Percentiles rank a stretch among this genome's conserved stretches.
These are phyloP conservation scores for Rhynchosporium secalis DNA, from an alignment of 2,329 filamentous ascomycete genomes.

Conservation along the genomic window DNA sequence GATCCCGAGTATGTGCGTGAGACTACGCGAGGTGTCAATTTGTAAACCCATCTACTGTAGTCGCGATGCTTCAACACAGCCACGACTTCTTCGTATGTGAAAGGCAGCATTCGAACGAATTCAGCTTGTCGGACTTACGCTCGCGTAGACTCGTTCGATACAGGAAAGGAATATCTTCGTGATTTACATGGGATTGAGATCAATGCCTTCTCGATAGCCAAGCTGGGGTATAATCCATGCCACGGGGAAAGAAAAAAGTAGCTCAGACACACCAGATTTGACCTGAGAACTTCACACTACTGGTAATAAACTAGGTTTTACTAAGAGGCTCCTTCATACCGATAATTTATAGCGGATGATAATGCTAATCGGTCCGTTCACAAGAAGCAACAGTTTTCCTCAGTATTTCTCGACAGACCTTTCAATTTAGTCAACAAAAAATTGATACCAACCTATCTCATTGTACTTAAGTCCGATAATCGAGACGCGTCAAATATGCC, in stretches of 20 bases:
- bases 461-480: neutral
- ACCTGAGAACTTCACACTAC: neutral
- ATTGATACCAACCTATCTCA: too few relatives aligned
- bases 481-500: neutral
- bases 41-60: too few relatives aligned
- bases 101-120: neutral
- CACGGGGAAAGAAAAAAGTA: too few relatives aligned
- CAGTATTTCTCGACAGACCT: too few relatives aligned
- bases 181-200: conserved; percentile 1
- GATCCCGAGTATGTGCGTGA: neutral
- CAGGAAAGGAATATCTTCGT: conserved; percentile 2
- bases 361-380: too few relatives aligned
- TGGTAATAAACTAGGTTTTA: too few relatives aligned
- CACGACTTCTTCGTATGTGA: neutral
- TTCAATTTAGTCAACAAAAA: too few relatives aligned
- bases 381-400: too few relatives aligned
- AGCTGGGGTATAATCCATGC: neutral
- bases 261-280: neutral
- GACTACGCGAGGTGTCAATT: neutral
- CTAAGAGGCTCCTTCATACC: too few relatives aligned
- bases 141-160: neutral
- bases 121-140: neutral
- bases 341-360: too few relatives aligned
- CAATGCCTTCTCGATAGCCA: neutral
- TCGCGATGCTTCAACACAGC: neutral